phyloP scores from a whole-genome alignment of 2,329 filamentous ascomycete species.

The Fonsecaea multimorphosa region DNA sequence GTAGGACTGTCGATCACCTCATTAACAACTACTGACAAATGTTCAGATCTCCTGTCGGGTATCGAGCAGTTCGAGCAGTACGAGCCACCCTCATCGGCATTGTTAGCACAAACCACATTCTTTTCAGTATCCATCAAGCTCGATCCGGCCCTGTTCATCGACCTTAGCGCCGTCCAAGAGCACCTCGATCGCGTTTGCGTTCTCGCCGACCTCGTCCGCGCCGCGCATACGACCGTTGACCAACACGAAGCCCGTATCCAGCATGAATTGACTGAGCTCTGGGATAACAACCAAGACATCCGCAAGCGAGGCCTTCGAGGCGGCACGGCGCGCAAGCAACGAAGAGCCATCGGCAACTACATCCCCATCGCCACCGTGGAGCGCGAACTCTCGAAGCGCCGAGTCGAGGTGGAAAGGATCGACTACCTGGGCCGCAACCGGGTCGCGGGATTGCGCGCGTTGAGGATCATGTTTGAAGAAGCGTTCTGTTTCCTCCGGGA shows the following conservation, averaged over 20 bases:
- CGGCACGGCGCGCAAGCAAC: slow-evolving; percentile 27
- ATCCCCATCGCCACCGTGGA: slow-evolving; percentile 10
- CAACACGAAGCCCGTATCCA: slow-evolving; percentile 11
- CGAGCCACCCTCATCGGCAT: not conserved
- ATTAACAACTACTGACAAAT: not conserved
- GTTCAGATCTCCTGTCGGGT: not conserved
- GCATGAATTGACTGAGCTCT: slow-evolving; percentile 9
- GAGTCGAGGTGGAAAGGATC: slow-evolving; percentile 20
- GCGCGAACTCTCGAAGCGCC: slow-evolving; percentile 8
- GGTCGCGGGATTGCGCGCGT: slow-evolving; percentile 5
- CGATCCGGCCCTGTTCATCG: slow-evolving; percentile 9
- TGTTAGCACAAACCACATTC: not conserved
- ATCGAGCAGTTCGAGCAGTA: not conserved
- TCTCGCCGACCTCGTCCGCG: slow-evolving; percentile 16
- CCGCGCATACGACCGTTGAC: not conserved
- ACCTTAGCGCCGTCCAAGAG: slow-evolving; percentile 4
- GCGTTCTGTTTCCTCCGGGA: not conserved
- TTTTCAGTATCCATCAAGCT: not conserved
- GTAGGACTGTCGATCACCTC: not conserved
- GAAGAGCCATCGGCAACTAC: slow-evolving; percentile 11
- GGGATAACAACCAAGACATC: slow-evolving; percentile 21
- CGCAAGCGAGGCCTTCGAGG: slow-evolving; percentile 27
- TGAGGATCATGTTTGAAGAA: slow-evolving; percentile 9
- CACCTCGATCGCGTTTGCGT: slow-evolving; percentile 2
- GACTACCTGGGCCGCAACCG: slow-evolving; percentile 20